Base-by-base conservation (phyloP, 768 basidiomycete species). In the Ramaria sp. region DNA sequence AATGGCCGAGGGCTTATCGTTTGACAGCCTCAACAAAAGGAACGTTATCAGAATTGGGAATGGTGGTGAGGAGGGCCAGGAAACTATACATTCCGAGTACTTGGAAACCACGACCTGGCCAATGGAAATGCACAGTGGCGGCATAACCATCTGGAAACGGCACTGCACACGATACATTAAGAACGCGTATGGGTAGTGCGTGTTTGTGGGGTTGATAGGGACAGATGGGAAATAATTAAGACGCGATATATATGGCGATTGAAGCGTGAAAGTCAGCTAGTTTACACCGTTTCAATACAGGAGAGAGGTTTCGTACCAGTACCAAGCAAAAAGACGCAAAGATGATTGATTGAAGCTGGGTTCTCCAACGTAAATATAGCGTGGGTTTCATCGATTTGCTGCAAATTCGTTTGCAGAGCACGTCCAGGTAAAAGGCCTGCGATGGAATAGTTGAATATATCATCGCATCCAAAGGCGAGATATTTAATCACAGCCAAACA, bases 1-100 rank as follows among this genome's bases (percentile, higher is more conserved):
- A 64, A 92, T 89, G 0, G 89, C 88, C 11, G 88, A 90, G 0
- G 90, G 90, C 66, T 91, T 91, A 33, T 91, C 88, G 65, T 91
- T 91, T 13, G 89, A 89, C 24, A 94, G 75, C 83, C 90, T 92
- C 27, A 27, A 27, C 27, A 27, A 27, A 27, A 27, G 2, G 61
- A 12, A 34, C 5, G 13, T n/a, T 12, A 12, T 24, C 22, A 53
- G 33, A 37, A 30, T 37, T 57, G 12, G 42, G 53, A 47, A 38
- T 4, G 49, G 31, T 19, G 15, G 38, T 20, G 20, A 12, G 46
- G 19, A 34, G 3, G 4, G 4, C 17, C 27, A 11, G 27, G 53
- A 52, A 12, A 27, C 71, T 87, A 64, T 62, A 88, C 91, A 88
- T 87, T 65, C 91, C 91, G 9, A 94, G 72, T 27, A 92, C 68